Evolutionary conservation across 108 stramenopile genomes (phyloP).

Genomic region (Skeletonema marinoi): DNA sequence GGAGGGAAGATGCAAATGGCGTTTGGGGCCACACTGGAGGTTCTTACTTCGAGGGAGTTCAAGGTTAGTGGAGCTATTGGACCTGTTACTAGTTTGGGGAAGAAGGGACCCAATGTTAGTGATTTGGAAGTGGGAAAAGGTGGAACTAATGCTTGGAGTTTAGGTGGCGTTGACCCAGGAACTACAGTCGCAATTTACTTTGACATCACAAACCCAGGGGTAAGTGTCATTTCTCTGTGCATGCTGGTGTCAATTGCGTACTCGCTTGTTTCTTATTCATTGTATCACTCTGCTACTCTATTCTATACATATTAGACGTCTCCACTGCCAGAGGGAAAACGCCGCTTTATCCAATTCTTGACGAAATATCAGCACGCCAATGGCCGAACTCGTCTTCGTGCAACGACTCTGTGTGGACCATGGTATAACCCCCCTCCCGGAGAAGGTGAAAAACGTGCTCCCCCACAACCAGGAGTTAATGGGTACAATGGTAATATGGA

Average conservation of each 20-base stretch:
- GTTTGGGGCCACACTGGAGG: conserved; percentile 92
- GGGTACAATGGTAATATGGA: conserved; percentile 46
- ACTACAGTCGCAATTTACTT: conserved; percentile 99
- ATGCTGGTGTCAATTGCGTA: neutral
- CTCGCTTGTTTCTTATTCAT: neutral
- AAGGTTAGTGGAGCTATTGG: conserved; percentile 91
- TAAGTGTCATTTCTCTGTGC: conserved; percentile 3
- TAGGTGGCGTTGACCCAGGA: conserved; percentile 94
- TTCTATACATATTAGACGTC: conserved; percentile 38
- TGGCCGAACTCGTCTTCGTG: conserved; percentile 90
- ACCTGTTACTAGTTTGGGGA: conserved; percentile 86
- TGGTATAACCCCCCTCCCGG: conserved; percentile 87
- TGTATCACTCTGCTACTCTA: neutral
- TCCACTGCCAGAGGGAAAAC: conserved; percentile 83
- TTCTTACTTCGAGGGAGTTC: conserved; percentile 93
- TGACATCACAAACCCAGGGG: conserved; percentile 90
- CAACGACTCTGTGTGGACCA: conserved; percentile 94
- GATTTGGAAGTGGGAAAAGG: conserved; percentile 97
- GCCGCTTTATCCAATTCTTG: conserved; percentile 95
- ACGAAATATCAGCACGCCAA: conserved; percentile 97
- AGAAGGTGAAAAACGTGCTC: conserved; percentile 36
- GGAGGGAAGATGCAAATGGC: conserved; percentile 93
- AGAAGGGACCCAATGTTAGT: conserved; percentile 89
- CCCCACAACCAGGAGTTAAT: conserved; percentile 46
- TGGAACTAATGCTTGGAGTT: conserved; percentile 97